These are phyloP conservation scores for Selenicereus undatus DNA, from an alignment of 148 eudicot species.

Conservation along the genomic window DNA sequence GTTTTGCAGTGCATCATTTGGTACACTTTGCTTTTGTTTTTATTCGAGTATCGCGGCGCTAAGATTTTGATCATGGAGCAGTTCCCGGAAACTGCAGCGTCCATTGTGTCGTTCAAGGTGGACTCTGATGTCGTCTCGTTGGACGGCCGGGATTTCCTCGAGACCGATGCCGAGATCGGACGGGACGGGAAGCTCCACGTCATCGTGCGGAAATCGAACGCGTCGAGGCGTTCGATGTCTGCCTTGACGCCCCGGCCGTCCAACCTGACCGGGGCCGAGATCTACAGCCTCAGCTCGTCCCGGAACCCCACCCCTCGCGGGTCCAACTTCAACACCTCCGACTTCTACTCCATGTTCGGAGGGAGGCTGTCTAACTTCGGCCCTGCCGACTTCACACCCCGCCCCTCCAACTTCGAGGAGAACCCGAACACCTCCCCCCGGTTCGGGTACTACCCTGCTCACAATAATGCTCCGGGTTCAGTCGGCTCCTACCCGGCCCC, in stretches of 20 bases:
- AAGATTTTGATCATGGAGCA: slow-evolving; percentile 73
- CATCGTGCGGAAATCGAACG: slow-evolving; percentile 71
- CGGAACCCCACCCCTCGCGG: slow-evolving; percentile 90
- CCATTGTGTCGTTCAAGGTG: slow-evolving; percentile 75
- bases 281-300: slow-evolving; percentile 81
- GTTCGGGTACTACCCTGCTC: slow-evolving; percentile 56
- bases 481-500: slow-evolving; percentile 67
- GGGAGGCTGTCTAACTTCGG: slow-evolving; percentile 73
- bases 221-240: slow-evolving; percentile 56
- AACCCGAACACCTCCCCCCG: slow-evolving; percentile 50
- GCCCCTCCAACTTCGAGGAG: slow-evolving; percentile 83
- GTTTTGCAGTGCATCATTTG: slow-evolving; percentile 75
- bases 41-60: slow-evolving; percentile 75
- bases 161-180: slow-evolving; percentile 76
- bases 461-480: slow-evolving; percentile 5
- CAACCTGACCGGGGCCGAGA: slow-evolving; percentile 85
- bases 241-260: slow-evolving; percentile 74
- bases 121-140: slow-evolving; percentile 79
- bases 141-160: slow-evolving; percentile 71
- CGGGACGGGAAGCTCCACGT: slow-evolving; percentile 83
- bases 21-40: slow-evolving; percentile 62
- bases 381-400: slow-evolving; percentile 63
- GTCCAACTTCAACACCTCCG: slow-evolving; percentile 75
- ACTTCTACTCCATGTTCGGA: slow-evolving; percentile 80
- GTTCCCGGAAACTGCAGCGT: slow-evolving; percentile 83